These are phyloP conservation scores for Lodderomyces oxycetoniae DNA, from an alignment of 1,139 yeast species.

Conservation along the genomic window DNA sequence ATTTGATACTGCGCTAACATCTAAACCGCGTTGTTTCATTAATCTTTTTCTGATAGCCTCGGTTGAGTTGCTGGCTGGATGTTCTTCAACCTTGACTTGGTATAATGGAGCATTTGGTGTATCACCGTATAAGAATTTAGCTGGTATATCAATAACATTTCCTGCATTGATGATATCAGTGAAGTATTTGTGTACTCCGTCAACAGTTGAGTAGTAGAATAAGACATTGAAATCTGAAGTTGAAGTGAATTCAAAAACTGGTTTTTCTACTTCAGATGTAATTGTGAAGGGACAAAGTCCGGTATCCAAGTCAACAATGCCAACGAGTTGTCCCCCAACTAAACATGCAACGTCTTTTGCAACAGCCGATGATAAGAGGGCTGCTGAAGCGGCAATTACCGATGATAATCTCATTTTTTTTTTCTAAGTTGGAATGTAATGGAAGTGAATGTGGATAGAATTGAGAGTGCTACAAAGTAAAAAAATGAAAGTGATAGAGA, in stretches of 20 bases:
- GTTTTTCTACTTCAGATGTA: constrained; percentile 26
- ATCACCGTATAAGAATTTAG: constrained; percentile 23
- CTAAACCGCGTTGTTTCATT: constrained; percentile 13
- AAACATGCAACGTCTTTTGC: constrained; percentile 37
- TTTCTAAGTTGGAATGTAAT: too few relatives aligned
- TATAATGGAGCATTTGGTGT: constrained; percentile 22
- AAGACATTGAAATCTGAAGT: constrained; percentile 32
- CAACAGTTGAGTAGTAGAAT: constrained; percentile 33
- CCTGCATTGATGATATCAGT: constrained; percentile 37
- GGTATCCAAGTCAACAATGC: constrained; percentile 38
- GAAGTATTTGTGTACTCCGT: constrained; percentile 21
- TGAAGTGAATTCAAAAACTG: constrained; percentile 23
- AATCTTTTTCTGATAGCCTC: constrained; percentile 43
- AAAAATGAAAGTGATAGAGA: too few relatives aligned
- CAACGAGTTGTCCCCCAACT: constrained; percentile 29
- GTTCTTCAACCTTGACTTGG: constrained; percentile 27
- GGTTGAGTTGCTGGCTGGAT: constrained; percentile 38
- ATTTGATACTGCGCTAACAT: constrained; percentile 1
- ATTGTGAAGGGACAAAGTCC: constrained; percentile 39
- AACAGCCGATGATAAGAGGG: constrained; percentile 21
- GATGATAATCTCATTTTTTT: constrained; percentile 11
- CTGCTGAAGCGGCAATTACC: constrained; percentile 12
- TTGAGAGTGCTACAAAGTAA: not conserved
- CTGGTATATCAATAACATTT: constrained; percentile 31
- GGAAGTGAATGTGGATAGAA: constrained; percentile 1